Percentiles rank a stretch among this genome's conserved stretches.
Evolutionary conservation across 208 protist species (phyloP).

Genomic region (Leishmania tarentolae): DNA sequence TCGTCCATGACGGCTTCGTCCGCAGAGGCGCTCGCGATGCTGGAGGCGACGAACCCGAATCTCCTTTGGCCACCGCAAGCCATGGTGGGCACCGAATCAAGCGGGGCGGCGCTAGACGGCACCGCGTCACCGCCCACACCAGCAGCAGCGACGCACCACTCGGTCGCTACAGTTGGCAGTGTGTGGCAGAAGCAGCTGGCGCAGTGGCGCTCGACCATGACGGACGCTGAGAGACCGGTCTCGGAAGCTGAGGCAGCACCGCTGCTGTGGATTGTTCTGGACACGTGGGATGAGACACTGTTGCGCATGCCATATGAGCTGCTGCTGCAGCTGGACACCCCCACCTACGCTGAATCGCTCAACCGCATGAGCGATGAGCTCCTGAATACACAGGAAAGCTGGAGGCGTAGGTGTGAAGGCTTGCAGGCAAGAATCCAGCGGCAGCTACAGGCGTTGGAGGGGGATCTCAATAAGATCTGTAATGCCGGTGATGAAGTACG

Average conservation of each 20-base stretch:
- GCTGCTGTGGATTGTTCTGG: conserved; percentile 62
- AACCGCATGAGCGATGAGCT: conserved; percentile 42
- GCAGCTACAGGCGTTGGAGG: conserved; percentile 33
- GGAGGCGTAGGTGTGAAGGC: conserved; percentile 13
- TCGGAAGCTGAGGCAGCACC: conserved; percentile 29
- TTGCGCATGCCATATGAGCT: conserved; percentile 53
- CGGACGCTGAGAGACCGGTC: conserved; percentile 25
- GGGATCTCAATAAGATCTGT: conserved; percentile 21
- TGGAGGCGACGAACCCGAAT: background rate
- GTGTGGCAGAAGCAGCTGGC: conserved; percentile 19
- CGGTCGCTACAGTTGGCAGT: background rate
- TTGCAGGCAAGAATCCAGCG: conserved; percentile 5
- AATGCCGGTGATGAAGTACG: background rate
- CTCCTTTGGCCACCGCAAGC: background rate
- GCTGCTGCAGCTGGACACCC: conserved; percentile 48
- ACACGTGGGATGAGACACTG: conserved; percentile 69
- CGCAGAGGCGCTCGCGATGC: background rate
- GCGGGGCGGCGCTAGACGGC: no score
- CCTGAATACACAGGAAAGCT: conserved; percentile 26
- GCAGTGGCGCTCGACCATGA: conserved; percentile 33
- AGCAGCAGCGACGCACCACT: no score
- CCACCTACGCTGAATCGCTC: conserved; percentile 42
- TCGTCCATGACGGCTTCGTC: conserved; percentile 3
- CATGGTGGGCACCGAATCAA: background rate
- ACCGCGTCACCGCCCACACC: background rate